Base-by-base conservation (phyloP, 2,329 filamentous ascomycete genomes). In the Fusarium sambucinum region DNA sequence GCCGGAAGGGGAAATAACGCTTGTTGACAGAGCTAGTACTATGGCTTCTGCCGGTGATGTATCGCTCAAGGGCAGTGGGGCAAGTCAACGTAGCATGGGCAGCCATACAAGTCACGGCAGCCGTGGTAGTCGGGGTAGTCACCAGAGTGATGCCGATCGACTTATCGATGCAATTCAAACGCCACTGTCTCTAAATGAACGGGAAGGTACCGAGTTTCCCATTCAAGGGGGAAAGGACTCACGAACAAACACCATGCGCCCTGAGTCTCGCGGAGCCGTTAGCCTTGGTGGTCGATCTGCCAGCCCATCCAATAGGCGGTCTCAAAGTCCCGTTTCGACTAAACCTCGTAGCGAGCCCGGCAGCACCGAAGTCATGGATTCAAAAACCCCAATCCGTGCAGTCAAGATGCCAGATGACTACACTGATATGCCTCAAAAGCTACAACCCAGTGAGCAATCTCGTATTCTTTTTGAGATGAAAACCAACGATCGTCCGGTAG, bases 91-190 rank as follows among this genome's bases (percentile, higher is more conserved):
- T 23, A 86, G 83, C 47, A 61, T 77, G 27, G 77, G 67, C 23
- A 86, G 84, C 57, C 68, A 76, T 23, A 77, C 63, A 37, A 85
- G 82, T 47, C 75, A 69, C n/a, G 78, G 68, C 5, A 90, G 88
- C 45, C 76, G 69, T n/a, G 79, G 69, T 5, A 90, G 88, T 46
- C 75, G 69, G 17, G 79, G 68, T 3, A 90, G 88, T 66, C 84
- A 80, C 17, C 80, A 76, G 38, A 88, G 88, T 66, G 89, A 92
- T 69, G 89, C 90, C 0, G 90, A 93, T 63, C 82, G 90, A 29
- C 80, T 93, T 14, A 92, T 93, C 25, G 86, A 92, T 73, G 90
- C 90, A 4, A 91, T 93, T 4, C 86, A 90, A 71, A 88, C 86
- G 13, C 86, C 90, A 0, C 77, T 87, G 3, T 75, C 79, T 3